These are phyloP conservation scores for Sporisorium sorghi DNA, from an alignment of 1,284 basidiomycete species.

Conservation along the genomic window DNA sequence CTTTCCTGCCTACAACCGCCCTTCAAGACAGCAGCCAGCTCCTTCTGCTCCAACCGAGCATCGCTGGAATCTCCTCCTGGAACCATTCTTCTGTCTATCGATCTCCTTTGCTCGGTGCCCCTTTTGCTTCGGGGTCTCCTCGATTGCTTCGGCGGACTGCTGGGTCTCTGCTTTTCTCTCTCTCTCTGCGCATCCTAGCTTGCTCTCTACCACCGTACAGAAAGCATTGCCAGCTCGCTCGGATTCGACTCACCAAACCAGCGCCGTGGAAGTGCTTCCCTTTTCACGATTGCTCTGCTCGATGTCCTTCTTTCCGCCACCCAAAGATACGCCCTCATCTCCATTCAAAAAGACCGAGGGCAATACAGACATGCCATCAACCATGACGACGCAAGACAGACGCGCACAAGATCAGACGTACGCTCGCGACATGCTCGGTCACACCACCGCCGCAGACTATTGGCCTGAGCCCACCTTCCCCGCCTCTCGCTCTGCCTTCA, in stretches of 20 bases:
- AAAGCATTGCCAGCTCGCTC: slow-evolving; percentile 3
- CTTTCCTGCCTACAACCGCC: neutral
- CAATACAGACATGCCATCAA: slow-evolving; percentile 1
- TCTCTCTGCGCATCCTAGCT: neutral
- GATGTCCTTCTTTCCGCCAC: slow-evolving; percentile 2
- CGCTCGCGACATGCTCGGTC: slow-evolving; percentile 5
- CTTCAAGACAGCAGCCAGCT: neutral
- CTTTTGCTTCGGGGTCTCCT: neutral
- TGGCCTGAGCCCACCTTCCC: slow-evolving; percentile 9
- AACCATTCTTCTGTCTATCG: neutral
- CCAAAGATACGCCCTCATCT: neutral
- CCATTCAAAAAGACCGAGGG: neutral
- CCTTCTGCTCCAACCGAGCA: neutral
- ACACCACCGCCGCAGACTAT: slow-evolving; percentile 3
- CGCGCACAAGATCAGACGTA: neutral
- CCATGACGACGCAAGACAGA: neutral
- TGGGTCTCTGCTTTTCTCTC: neutral
- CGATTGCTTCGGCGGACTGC: slow-evolving; percentile 5
- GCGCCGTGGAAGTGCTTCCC: neutral
- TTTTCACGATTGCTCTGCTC: neutral
- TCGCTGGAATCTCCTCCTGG: neutral
- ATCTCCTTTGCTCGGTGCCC: slow-evolving; percentile 1
- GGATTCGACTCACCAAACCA: neutral
- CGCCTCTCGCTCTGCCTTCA: slow-evolving; percentile 6
- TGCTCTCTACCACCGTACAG: slow-evolving; percentile 1